Percentiles rank a stretch among this genome's conserved stretches.
These are phyloP conservation scores for Dendrobium nobile DNA, from an alignment of 106 monocot species.

Conservation along the genomic window DNA sequence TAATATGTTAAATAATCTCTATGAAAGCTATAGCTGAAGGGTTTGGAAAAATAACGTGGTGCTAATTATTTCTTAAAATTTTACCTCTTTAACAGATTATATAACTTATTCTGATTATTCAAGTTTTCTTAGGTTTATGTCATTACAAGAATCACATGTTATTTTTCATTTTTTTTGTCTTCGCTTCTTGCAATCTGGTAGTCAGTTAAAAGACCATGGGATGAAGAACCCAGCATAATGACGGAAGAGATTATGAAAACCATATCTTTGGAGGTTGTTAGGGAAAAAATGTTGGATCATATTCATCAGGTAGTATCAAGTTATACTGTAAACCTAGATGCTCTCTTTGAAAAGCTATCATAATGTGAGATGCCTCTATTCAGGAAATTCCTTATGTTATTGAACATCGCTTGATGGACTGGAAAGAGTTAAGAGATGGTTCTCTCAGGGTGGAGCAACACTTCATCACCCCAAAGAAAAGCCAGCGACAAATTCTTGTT, in stretches of 20 bases:
- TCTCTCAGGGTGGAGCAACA: constrained; percentile 96
- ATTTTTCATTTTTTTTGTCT: neutral
- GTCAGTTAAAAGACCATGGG: constrained; percentile 94
- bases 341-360: neutral
- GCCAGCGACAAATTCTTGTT: constrained; percentile 94
- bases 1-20: too few species aligned
- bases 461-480: constrained; percentile 74
- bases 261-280: constrained; percentile 88
- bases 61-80: too few species aligned
- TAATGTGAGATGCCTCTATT: neutral
- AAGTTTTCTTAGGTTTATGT: neutral
- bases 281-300: constrained; percentile 88
- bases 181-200: constrained; percentile 9
- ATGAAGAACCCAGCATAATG: constrained; percentile 70
- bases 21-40: too few species aligned
- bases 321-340: constrained; percentile 1
- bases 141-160: neutral
- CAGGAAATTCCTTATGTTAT: constrained; percentile 98
- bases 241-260: constrained; percentile 90
- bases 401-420: constrained; percentile 90
- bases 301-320: constrained; percentile 75
- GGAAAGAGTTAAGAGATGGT: constrained; percentile 91
- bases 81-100: neutral
- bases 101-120: neutral
- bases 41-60: too few species aligned